A percentile compares a stretch with the other conserved stretches of the same genome.
These are phyloP conservation scores for Neocucurbitaria cava DNA, from an alignment of 2,329 filamentous ascomycete species.

Conservation along the genomic window DNA sequence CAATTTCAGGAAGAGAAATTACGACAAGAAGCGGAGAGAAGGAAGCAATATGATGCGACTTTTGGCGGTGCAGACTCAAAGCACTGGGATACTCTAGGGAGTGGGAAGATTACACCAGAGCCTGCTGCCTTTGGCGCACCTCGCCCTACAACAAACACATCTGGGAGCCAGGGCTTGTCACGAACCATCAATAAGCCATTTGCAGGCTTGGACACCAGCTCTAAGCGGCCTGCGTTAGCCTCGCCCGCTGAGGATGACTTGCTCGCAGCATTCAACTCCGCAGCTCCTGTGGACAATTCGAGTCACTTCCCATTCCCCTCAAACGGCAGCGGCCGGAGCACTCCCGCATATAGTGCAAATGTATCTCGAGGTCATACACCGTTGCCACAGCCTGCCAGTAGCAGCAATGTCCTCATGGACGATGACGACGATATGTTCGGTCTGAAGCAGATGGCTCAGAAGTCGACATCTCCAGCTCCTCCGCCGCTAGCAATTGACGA, in stretches of 20 bases:
- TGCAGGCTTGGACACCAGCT: constrained; percentile 40
- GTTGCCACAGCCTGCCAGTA: constrained; percentile 24
- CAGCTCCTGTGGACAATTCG: constrained; percentile 65
- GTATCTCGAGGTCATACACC: constrained; percentile 38
- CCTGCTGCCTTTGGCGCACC: constrained; percentile 41
- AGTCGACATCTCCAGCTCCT: constrained; percentile 28
- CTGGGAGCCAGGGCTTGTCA: constrained; percentile 38
- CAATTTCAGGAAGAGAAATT: constrained; percentile 80
- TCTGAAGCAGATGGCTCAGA: constrained; percentile 68
- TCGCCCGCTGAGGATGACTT: constrained; percentile 63
- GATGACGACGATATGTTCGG: constrained; percentile 90
- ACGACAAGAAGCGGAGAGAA: constrained; percentile 76
- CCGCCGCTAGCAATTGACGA: constrained; percentile 23
- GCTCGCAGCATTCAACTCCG: constrained; percentile 66
- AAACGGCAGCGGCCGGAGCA: constrained; percentile 50
- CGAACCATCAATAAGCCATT: constrained; percentile 50
- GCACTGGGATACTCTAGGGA: constrained; percentile 78
- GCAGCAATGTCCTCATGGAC: constrained; percentile 52
- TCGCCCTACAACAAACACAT: constrained; percentile 28
- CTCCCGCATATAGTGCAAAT: constrained; percentile 42
- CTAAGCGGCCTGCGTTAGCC: constrained; percentile 36
- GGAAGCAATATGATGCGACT: constrained; percentile 74
- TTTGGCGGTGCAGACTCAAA: constrained; percentile 73
- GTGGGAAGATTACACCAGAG: constrained; percentile 57
- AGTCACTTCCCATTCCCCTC: constrained; percentile 62